phyloP scores from a whole-genome alignment of 225 moss, liverwort and hornwort species.

The Physcomitrium patens region DNA sequence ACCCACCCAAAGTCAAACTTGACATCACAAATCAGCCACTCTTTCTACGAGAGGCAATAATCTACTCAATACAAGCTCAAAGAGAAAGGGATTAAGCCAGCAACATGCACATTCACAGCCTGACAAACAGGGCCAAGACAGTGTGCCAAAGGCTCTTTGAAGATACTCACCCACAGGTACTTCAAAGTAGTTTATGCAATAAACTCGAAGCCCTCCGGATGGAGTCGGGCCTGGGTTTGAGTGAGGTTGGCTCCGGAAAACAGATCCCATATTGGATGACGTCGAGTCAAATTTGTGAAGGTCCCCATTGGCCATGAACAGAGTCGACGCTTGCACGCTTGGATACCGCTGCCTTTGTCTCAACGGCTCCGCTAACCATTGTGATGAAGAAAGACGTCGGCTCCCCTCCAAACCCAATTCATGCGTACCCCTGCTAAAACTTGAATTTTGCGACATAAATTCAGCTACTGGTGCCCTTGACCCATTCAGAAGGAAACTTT shows the following conservation, averaged over 20 bases:
- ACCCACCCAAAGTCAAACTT: background rate
- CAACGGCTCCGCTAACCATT: conserved; percentile 70
- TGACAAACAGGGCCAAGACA: background rate
- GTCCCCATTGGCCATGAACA: conserved; percentile 49
- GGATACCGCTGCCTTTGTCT: conserved; percentile 63
- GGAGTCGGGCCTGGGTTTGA: conserved; percentile 43
- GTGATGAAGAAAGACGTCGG: conserved; percentile 61
- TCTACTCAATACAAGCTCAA: background rate
- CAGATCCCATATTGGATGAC: conserved; percentile 43
- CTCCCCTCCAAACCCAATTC: conserved; percentile 54
- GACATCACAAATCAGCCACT: background rate
- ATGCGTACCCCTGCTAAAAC: conserved; percentile 42
- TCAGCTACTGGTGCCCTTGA: conserved; percentile 59
- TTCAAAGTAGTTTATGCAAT: conserved; percentile 71
- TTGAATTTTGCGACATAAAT: conserved; percentile 56
- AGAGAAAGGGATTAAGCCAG: background rate
- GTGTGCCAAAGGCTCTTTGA: conserved; percentile 8
- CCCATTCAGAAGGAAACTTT: conserved; percentile 50
- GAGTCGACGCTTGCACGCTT: conserved; percentile 41
- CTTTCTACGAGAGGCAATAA: background rate
- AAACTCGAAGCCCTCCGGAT: conserved; percentile 62
- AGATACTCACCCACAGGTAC: conserved; percentile 44
- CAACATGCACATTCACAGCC: no score
- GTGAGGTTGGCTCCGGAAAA: conserved; percentile 39
- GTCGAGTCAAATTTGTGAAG: conserved; percentile 43